Evolutionary conservation across 371 early-diverging fungal genomes (phyloP).

Genomic region (Apophysomyces variabilis): DNA sequence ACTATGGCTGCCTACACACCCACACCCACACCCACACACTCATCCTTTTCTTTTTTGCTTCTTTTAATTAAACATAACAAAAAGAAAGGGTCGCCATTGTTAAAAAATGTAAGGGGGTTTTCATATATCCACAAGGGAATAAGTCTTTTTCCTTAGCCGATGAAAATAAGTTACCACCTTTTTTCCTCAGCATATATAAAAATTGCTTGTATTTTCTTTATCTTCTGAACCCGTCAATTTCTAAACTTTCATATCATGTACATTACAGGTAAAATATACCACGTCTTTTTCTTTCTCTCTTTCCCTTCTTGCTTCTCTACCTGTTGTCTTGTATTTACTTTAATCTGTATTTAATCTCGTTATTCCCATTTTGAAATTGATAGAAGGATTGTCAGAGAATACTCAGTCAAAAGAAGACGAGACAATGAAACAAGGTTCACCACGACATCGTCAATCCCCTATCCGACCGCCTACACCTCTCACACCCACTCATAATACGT

Average conservation of each 20-base stretch:
- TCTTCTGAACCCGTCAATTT: not conserved
- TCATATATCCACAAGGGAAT: conserved; percentile 11
- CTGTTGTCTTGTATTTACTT: not conserved
- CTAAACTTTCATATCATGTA: conserved; percentile 9
- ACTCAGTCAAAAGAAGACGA: not conserved
- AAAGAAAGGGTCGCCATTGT: not conserved
- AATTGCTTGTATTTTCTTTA: conserved; percentile 5
- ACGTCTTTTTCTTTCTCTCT: not conserved
- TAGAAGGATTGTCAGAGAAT: conserved; percentile 9
- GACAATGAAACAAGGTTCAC: conserved; percentile 7
- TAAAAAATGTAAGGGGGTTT: conserved; percentile 9
- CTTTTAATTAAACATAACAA: conserved; percentile 1
- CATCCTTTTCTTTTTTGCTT: not conserved
- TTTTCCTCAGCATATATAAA: conserved; percentile 1
- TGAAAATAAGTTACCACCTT: not conserved
- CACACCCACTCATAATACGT: conserved; percentile 1
- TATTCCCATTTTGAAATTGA: not conserved
- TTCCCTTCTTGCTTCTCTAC: not conserved
- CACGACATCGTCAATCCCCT: conserved; percentile 4
- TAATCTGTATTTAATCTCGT: not conserved
- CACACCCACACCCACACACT: too few relatives aligned
- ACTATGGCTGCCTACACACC: too few relatives aligned
- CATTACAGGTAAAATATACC: conserved; percentile 2
- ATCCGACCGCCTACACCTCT: conserved; percentile 7
- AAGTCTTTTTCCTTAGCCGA: not conserved